Evolutionary conservation across 2,329 filamentous ascomycete species (phyloP).

Genomic region (Pseudocercospora macadamiae): DNA sequence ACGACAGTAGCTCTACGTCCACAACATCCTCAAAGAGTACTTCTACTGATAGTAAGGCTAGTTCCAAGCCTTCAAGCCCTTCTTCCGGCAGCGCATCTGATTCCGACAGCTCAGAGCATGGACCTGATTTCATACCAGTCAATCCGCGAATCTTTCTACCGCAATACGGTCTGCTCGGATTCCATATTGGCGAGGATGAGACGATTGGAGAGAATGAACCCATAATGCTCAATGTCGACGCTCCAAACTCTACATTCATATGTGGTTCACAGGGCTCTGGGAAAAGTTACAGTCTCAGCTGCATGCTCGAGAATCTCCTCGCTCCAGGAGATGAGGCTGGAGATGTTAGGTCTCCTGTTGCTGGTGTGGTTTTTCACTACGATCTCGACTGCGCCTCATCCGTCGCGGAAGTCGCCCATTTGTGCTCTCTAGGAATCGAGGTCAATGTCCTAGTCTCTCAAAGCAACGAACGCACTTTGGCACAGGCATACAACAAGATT

Average conservation of each 20-base stretch:
- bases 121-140: no score
- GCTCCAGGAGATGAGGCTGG: slow-evolving; percentile 48
- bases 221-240: slow-evolving; percentile 54
- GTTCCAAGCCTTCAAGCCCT: neutral
- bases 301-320: slow-evolving; percentile 63
- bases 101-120: no score
- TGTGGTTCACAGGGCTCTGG: slow-evolving; percentile 63
- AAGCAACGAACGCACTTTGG: slow-evolving; percentile 49
- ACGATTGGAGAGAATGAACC: slow-evolving; percentile 26
- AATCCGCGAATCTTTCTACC: slow-evolving; percentile 21
- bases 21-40: no score
- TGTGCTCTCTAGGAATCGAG: slow-evolving; percentile 52
- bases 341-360: slow-evolving; percentile 55
- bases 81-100: neutral
- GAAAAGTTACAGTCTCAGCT: slow-evolving; percentile 63
- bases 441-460: slow-evolving; percentile 58
- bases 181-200: slow-evolving; percentile 22
- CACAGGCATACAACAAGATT: slow-evolving; percentile 47
- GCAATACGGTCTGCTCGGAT: slow-evolving; percentile 35
- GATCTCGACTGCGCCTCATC: slow-evolving; percentile 54
- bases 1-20: neutral
- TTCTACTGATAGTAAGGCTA: no score
- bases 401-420: slow-evolving; percentile 61
- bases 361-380: slow-evolving; percentile 63
- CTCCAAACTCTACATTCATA: slow-evolving; percentile 63